Evolutionary conservation across 176 grass and related monocot species (phyloP), one percentile per base, ranked within the genome.

Genomic region (Carex myosuroides): DNA sequence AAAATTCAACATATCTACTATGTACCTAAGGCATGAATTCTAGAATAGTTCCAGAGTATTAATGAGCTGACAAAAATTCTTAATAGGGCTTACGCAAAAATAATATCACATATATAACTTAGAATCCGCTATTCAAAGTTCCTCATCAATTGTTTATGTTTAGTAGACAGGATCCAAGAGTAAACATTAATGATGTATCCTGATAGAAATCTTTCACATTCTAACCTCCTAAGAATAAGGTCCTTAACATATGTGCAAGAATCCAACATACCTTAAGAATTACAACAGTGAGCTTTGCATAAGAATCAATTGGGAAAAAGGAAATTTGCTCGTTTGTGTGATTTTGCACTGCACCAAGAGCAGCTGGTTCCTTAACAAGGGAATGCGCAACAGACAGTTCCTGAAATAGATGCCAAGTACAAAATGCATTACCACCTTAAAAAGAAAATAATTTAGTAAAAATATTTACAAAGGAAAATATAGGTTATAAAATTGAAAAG

Each of bases 241-340:
- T 10, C 24, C 50, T 33, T 78, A 16, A 54, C 20, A 54, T 54
- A 82, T 26, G 4, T 69, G 41, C 60, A 46, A 68, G 16, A 8
- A 69, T 66, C 22, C 21, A 83, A 10, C 80, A 81, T 93, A 98
- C 95, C 92, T 98, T 98, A 17, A 98, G 58, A 77, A 98, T 78
- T 55, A 93, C 58, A 60, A 86, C 76, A 71, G 91, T 87, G 80
- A 98, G 95, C 66, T 93, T 98, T 63, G 92, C 91, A 86, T 91
- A 98, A 55, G 92, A 88, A 90, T 94, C 95, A 82, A 98, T 87
- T 21, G 95, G 84, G 85, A 90, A 93, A 87, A 92, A 98, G 46
- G 92, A 90, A 75, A 94, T 81, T 85, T 92, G 91, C 22, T 73
- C 88, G 14, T 85, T 48, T 55, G 75, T 64, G 35, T 89, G 93